Evolutionary conservation across 164 flowering plant species (phyloP), one percentile per base, ranked within the genome.

Genomic region (Platanus orientalis): DNA sequence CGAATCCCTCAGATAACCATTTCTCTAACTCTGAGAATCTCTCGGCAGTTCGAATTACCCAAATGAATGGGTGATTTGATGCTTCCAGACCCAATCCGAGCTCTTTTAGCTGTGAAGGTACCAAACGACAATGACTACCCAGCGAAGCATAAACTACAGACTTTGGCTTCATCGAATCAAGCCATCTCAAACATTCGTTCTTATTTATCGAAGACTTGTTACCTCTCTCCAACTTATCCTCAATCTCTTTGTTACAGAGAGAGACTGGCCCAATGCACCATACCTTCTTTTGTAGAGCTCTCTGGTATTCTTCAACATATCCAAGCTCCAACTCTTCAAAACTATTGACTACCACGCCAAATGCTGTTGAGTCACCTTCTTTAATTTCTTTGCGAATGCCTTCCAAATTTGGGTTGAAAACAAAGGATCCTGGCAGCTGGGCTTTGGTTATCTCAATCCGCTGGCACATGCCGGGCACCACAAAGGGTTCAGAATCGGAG

Each of bases 181-280:
- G 76, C 88, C 88, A 81, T 1, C 66, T 59, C 60, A 80, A 30
- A 52, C 78, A 78, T 4, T 69, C 16, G 20, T 54, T 11, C 24
- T 63, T 68, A 42, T 68, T 62, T 20, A 72, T 55, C 3, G 66
- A 20, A 2, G 76, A 44, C 28, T 66, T 74, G 44, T 67, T 70
- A 3, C 86, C 84, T 56, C 88, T 73, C 21, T 76, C 70, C 11
- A 56, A 61, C 59, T 69, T 76, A 30, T 76, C 81, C 3, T 32
- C 1, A 1, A 28, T 21, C 7, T 69, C 71, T 17, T 66, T 45
- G 63, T 76, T 78, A 58, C 68, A 74, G 0, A 70, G 64, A 0
- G 84, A 76, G 3, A 79, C 79, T 1, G 84, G 86, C 0, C 89
- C 89, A 4, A 82, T 55, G 28, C 78, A 69, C 84, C 84, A 83